phyloP scores from a whole-genome alignment of 116 monocot genomes.

The Papilionanthe hybrid region DNA sequence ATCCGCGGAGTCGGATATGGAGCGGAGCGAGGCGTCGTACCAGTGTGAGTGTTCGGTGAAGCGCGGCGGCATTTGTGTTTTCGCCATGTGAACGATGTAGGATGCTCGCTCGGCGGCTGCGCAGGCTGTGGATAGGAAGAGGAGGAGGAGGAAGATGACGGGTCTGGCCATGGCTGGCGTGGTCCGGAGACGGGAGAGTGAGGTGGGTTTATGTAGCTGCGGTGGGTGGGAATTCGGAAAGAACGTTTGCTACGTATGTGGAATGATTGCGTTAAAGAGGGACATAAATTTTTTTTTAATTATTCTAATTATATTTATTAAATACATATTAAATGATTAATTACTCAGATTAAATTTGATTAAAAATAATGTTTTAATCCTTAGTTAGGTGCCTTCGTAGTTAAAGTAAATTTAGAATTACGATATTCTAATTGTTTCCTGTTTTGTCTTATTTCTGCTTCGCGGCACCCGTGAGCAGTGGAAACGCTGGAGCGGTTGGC shows the following conservation, averaged over 20 bases:
- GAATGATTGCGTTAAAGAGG: too few relatives aligned
- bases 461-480: not conserved
- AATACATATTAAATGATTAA: too few relatives aligned
- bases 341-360: too few relatives aligned
- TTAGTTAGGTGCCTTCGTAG: too few relatives aligned
- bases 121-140: not conserved
- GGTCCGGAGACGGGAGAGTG: not conserved
- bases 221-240: slow-evolving; percentile 1
- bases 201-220: not conserved
- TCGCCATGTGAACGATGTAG: slow-evolving; percentile 82
- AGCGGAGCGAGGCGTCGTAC: slow-evolving; percentile 72
- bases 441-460: too few relatives aligned
- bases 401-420: too few relatives aligned
- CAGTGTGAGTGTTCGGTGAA: slow-evolving; percentile 66
- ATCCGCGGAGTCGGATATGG: slow-evolving; percentile 68
- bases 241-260: not conserved
- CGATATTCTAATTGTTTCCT: too few relatives aligned
- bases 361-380: too few relatives aligned
- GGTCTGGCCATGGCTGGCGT: not conserved
- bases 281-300: too few relatives aligned
- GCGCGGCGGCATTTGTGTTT: slow-evolving; percentile 51
- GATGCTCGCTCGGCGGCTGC: not conserved
- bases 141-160: not conserved
- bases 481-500: not conserved
- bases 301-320: too few relatives aligned